phyloP scores from a whole-genome alignment of 192 early-diverging fungal genomes.

The Haplosporangium gracile region DNA sequence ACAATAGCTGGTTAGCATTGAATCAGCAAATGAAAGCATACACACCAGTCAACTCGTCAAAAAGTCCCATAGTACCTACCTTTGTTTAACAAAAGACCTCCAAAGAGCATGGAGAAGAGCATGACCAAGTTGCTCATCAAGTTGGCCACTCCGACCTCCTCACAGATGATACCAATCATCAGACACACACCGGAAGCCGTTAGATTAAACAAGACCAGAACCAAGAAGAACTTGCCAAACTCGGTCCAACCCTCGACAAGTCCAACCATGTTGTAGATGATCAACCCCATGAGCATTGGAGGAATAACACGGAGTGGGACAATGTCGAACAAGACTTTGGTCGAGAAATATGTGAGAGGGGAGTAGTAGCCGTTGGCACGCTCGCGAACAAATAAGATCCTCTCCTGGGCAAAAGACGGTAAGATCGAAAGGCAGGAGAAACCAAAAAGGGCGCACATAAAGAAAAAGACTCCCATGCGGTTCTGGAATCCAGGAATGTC shows the following conservation, averaged over 20 bases:
- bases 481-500: conserved; percentile 82
- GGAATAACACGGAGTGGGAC: conserved; percentile 85
- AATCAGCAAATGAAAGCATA: not conserved
- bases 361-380: conserved; percentile 79
- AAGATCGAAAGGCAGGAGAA: conserved; percentile 76
- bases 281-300: conserved; percentile 80
- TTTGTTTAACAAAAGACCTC: conserved; percentile 91
- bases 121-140: conserved; percentile 84
- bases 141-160: conserved; percentile 77
- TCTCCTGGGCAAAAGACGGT: conserved; percentile 71
- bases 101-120: conserved; percentile 91
- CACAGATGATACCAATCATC: conserved; percentile 75
- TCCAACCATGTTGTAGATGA: conserved; percentile 88
- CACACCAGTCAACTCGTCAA: not conserved
- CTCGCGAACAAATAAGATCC: conserved; percentile 77
- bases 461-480: conserved; percentile 78
- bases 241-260: conserved; percentile 66
- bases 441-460: conserved; percentile 79
- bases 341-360: conserved; percentile 70
- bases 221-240: conserved; percentile 79
- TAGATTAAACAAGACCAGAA: conserved; percentile 88
- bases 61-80: conserved; percentile 42
- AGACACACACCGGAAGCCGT: conserved; percentile 81
- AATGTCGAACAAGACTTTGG: conserved; percentile 79
- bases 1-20: not conserved